Evolutionary conservation across 2,329 filamentous ascomycete genomes (phyloP).

Genomic region (Zalaria obscura): DNA sequence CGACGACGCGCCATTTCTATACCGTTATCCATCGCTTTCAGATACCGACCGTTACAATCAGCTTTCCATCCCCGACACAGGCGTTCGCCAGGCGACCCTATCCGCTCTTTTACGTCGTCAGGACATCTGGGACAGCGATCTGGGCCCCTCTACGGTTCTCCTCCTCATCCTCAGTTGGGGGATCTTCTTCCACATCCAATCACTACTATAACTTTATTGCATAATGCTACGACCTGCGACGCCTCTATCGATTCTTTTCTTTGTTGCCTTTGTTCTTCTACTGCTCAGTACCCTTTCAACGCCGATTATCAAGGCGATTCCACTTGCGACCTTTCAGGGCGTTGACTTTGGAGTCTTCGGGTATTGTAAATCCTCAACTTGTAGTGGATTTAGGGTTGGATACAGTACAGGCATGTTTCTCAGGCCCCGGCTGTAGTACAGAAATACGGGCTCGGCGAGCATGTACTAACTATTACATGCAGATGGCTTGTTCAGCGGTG

Average conservation of each 20-base stretch:
- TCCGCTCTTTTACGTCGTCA: neutral
- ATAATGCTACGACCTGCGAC: slow-evolving; percentile 85
- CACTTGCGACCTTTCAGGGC: slow-evolving; percentile 62
- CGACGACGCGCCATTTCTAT: neutral
- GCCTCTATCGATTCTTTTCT: slow-evolving; percentile 72
- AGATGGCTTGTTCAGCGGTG: slow-evolving; percentile 35
- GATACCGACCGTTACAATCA: too few species aligned
- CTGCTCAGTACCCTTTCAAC: slow-evolving; percentile 82
- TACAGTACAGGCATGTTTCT: slow-evolving; percentile 64
- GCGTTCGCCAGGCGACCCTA: slow-evolving; percentile 5
- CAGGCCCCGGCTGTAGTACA: neutral
- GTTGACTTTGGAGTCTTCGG: slow-evolving; percentile 88
- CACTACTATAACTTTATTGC: slow-evolving; percentile 9
- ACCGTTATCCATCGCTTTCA: neutral
- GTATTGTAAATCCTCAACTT: slow-evolving; percentile 55
- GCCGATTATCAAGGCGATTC: slow-evolving; percentile 74
- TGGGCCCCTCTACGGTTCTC: too few species aligned
- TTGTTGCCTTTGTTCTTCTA: slow-evolving; percentile 71
- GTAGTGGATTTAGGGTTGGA: slow-evolving; percentile 64
- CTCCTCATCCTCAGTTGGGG: neutral
- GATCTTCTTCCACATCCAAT: neutral
- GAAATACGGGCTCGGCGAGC: neutral
- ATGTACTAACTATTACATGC: slow-evolving; percentile 3
- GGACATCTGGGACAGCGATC: too few species aligned
- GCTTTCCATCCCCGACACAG: slow-evolving; percentile 29